These are phyloP conservation scores for Paxillus ammoniavirescens DNA, from an alignment of 768 basidiomycete genomes.

Conservation along the genomic window DNA sequence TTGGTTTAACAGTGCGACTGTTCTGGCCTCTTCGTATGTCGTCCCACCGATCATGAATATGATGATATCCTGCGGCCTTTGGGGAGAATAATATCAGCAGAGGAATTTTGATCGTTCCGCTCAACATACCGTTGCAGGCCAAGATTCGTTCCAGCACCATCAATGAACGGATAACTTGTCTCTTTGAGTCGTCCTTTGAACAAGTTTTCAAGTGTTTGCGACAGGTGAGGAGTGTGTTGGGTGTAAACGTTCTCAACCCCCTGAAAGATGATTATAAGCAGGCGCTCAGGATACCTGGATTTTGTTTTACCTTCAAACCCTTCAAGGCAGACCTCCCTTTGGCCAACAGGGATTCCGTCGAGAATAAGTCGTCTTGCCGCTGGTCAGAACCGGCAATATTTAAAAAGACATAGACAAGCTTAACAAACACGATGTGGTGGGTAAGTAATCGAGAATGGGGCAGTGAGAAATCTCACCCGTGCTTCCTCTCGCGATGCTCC, in stretches of 20 bases:
- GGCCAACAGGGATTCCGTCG: conserved; percentile 90
- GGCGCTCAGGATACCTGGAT: neutral
- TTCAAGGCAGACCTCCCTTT: conserved; percentile 94
- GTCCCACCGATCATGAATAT: conserved; percentile 96
- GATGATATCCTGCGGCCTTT: conserved; percentile 92
- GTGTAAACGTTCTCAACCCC: conserved; percentile 99
- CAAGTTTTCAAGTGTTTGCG: conserved; percentile 87
- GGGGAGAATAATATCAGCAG: conserved; percentile 1
- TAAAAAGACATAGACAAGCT: conserved; percentile 92
- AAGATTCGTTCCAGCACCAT: conserved; percentile 66
- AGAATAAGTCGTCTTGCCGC: conserved; percentile 95
- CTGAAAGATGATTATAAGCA: conserved; percentile 37
- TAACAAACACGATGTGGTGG: conserved; percentile 11
- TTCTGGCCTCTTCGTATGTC: conserved; percentile 92
- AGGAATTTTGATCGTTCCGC: neutral
- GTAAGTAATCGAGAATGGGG: neutral
- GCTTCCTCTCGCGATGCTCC: conserved; percentile 79
- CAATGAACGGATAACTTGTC: conserved; percentile 86
- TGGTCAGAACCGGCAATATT: conserved; percentile 95
- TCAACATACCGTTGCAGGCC: conserved; percentile 61
- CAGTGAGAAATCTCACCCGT: conserved; percentile 39
- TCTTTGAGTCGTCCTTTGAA: conserved; percentile 86
- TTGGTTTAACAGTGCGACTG: conserved; percentile 84
- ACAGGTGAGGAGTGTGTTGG: conserved; percentile 91
- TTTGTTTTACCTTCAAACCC: conserved; percentile 76